A percentile compares a stretch with the other conserved stretches of the same genome.
These are phyloP conservation scores for Camellia japonica DNA, from an alignment of 148 eudicot genomes.

Conservation along the genomic window DNA sequence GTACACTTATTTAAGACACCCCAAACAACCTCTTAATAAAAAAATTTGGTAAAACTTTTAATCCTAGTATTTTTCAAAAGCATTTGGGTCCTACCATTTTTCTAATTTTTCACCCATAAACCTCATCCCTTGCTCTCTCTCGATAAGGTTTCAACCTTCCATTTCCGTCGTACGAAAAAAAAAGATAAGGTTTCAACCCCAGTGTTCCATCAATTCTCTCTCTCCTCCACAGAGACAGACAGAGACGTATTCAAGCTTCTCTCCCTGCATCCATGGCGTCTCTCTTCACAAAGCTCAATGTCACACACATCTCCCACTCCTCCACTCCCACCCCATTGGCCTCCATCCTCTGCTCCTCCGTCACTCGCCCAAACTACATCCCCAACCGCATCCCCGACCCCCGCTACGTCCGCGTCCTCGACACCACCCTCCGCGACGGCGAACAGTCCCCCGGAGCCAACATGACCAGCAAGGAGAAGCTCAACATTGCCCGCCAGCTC, in stretches of 20 bases:
- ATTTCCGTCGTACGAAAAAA: too few relatives aligned
- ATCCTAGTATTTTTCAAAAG: too few relatives aligned
- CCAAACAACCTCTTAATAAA: too few relatives aligned
- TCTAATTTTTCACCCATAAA: too few relatives aligned
- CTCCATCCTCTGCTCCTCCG: conserved; percentile 19
- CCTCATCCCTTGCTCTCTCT: too few relatives aligned
- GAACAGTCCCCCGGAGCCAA: conserved; percentile 98
- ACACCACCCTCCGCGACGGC: conserved; percentile 92
- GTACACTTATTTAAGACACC: too few relatives aligned
- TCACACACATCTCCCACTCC: neutral
- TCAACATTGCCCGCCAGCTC: conserved; percentile 72
- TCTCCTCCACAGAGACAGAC: too few relatives aligned
- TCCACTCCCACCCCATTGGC: conserved; percentile 7
- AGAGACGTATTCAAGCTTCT: neutral
- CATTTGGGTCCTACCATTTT: too few relatives aligned
- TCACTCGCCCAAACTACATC: conserved; percentile 52
- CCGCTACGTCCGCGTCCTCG: conserved; percentile 70
- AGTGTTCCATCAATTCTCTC: too few relatives aligned
- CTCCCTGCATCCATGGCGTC: conserved; percentile 20
- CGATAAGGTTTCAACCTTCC: too few relatives aligned
- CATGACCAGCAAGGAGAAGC: conserved; percentile 81
- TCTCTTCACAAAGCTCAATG: conserved; percentile 11
- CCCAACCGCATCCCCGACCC: conserved; percentile 75
- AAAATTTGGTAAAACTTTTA: too few relatives aligned
- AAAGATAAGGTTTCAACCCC: too few relatives aligned